A percentile compares a stretch with the other conserved stretches of the same genome.
Evolutionary conservation across 202 grass and related monocot species (phyloP).

Genomic region (Elaeis oleifera): DNA sequence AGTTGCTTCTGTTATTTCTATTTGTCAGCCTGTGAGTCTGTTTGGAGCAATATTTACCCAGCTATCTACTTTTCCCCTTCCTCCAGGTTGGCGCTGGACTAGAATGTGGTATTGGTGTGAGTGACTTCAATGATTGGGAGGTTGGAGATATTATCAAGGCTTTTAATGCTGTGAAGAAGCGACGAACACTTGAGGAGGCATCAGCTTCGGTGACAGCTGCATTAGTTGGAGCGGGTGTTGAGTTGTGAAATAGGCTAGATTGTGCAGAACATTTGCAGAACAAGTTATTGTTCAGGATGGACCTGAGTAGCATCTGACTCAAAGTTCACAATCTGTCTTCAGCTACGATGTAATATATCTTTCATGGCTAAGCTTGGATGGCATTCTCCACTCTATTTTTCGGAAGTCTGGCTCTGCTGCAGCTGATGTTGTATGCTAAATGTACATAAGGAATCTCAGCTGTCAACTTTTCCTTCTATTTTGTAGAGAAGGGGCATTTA

Average conservation of each 20-base stretch:
- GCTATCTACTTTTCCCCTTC: background rate
- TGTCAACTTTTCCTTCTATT: background rate
- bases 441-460: slow-evolving; percentile 8
- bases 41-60: no score
- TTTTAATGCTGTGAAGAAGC: slow-evolving; percentile 76
- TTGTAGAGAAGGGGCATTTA: no score
- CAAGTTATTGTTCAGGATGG: background rate
- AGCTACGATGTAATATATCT: no score
- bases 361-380: background rate
- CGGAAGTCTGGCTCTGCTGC: background rate
- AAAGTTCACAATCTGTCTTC: background rate
- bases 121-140: slow-evolving; percentile 80
- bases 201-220: slow-evolving; percentile 67
- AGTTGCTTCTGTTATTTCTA: no score
- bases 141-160: slow-evolving; percentile 66
- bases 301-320: no score
- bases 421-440: background rate
- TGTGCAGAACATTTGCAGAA: no score
- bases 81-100: slow-evolving; percentile 60
- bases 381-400: background rate
- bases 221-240: slow-evolving; percentile 57
- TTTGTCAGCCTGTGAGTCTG: no score
- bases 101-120: slow-evolving; percentile 81
- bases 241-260: slow-evolving; percentile 29
- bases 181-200: slow-evolving; percentile 86